Base-by-base conservation (phyloP, 2,329 filamentous ascomycete species). In the Fusarium robinianum region DNA sequence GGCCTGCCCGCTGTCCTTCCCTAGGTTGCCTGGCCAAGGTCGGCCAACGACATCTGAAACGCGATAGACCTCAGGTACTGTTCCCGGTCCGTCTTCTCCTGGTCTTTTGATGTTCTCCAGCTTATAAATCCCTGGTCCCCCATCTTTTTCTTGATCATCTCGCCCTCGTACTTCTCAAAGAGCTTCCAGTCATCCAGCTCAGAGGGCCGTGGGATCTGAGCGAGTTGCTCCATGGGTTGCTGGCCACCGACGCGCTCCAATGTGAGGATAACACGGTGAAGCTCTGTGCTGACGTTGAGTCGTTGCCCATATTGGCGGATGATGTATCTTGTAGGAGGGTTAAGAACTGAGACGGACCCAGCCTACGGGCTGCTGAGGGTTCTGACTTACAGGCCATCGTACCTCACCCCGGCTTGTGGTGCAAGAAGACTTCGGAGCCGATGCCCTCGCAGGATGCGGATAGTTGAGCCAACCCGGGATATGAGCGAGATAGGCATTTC, bases 141-240 rank as follows among this genome's bases (percentile, higher is more conserved):
- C 10, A 67, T 58, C 4, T 62, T 57, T 34, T 68, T 53, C 42
- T 67, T 68, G 38, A 73, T 66, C 58, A 67, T 67, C 36, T 72
- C 71, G 8, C 65, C 70, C 58, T 78, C 70, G 19, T 71, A 58
- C 50, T 71, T 73, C 51, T 77, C 67, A 59, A 75, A 81, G 7
- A 79, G 55, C 2, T 65, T 46, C 78, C 76, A 83, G 45, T 83
- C 78, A 46, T 83, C 80, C 5, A 79, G 52, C 57, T 82, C 75
- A 3, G 77, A 79, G 3, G 79, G 78, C 8, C 61, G 68, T 1
- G 79, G 79, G 9, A 79, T 67, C n/a, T 53, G 43, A n/a, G 61
- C 49, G 7, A 81, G 52, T 5, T 73, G 65, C 6, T 71, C 61
- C 47, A 79, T 64, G 3, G 72, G 51, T 2, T 43, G 64, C 52